Evolutionary conservation across 805 yeast species (phyloP), one percentile per base, ranked within the genome.

Genomic region (Lipomyces spencermartinsiae): DNA sequence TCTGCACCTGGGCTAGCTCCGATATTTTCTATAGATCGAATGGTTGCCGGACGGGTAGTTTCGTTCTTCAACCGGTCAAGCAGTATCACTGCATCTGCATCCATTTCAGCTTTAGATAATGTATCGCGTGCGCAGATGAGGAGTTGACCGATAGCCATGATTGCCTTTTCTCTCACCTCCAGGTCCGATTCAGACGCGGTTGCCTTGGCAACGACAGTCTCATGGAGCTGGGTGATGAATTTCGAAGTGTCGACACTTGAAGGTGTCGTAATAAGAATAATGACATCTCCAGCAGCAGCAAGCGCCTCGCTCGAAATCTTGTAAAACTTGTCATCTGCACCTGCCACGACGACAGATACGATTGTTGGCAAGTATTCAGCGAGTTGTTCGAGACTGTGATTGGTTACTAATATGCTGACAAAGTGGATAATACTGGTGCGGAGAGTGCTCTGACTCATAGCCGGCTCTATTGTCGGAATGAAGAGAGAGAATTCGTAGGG

Each of bases 111-210:
- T 7, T 66, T 33, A 16, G 78, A 73, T 34, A 79, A 51, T 1
- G 73, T 69, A n/a, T 71, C 73, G 1, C 61, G 58, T 19, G 69
- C 66, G 9, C 33, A 39, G 37, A 64, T 43, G 22, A 76, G 54
- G 59, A 81, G 63, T 37, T 70, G 62, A 12, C 79, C 79, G 12
- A 81, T 56, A 1, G 76, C 76, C 53, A 71, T 72, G 19, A 81
- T 76, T 0, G 83, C 81, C n/a, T 71, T 69, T 55, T 78, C 80
- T 66, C 83, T 74, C 5, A 80, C 72, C 46, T 80, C 83, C 64
- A 80, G 75, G 56, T 78, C 82, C 37, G 76, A 74, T 53, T 81
- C 78, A 1, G 80, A 67, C 1, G 78, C 74, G 0, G 74, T 64
- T 4, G 81, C 82, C 51, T 78, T 77, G 1, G 75, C 73, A 10